Evolutionary conservation across 192 early-diverging fungal species (phyloP).

Genomic region (Geranomyces variabilis): DNA sequence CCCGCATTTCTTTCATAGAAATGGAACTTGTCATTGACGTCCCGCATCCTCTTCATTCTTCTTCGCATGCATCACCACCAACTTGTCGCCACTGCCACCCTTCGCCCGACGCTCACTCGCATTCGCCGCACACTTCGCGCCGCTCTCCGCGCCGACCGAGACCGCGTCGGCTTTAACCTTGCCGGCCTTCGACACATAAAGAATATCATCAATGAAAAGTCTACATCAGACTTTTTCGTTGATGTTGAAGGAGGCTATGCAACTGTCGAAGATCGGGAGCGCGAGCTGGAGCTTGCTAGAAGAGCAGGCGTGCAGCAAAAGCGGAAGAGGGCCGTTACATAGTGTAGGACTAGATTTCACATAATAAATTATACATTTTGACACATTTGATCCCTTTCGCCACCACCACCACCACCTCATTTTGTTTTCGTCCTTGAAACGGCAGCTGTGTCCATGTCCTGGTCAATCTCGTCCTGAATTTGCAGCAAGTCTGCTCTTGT

Average conservation of each 20-base stretch:
- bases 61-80: conserved; percentile 89
- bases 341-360: no score
- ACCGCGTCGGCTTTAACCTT: conserved; percentile 86
- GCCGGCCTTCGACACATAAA: conserved; percentile 66
- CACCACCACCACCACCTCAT: no score
- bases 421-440: no score
- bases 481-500: no score
- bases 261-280: no score
- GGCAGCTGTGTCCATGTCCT: no score
- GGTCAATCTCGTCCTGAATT: no score
- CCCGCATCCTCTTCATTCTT: conserved; percentile 83
- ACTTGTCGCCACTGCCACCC: conserved; percentile 77
- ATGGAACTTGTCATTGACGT: conserved; percentile 77
- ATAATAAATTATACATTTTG: no score
- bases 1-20: conserved; percentile 42
- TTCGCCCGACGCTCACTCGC: conserved; percentile 74
- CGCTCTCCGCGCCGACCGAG: conserved; percentile 72
- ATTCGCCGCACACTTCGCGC: conserved; percentile 69
- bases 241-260: background rate
- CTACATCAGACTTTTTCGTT: background rate
- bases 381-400: no score
- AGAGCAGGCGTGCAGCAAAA: no score
- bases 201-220: background rate
- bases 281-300: no score
- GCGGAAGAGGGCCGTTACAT: no score